phyloP scores from a whole-genome alignment of 805 yeast genomes.

The Zygotorulaspora sp. region DNA sequence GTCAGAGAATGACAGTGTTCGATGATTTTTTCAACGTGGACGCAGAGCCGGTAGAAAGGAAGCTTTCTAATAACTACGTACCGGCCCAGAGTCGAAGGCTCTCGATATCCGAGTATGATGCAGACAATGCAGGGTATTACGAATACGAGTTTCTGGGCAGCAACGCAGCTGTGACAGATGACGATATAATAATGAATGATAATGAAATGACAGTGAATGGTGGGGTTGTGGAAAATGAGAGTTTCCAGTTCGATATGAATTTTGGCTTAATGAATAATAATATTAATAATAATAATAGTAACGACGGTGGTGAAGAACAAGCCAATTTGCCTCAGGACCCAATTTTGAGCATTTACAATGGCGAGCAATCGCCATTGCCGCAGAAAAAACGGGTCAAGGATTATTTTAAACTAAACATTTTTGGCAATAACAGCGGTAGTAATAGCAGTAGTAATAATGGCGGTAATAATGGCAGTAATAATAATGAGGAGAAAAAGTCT shows the following conservation, averaged over 20 bases:
- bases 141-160: conserved; percentile 32
- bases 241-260: conserved; percentile 1
- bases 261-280: conserved; percentile 1
- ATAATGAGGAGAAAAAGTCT: conserved; percentile 22
- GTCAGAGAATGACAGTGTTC: conserved; percentile 8
- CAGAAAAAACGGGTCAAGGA: conserved; percentile 24
- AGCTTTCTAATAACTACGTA: not conserved
- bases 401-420: conserved; percentile 30
- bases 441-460: conserved; percentile 10
- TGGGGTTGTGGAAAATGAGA: conserved; percentile 5
- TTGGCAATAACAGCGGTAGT: conserved; percentile 13
- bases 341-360: conserved; percentile 7
- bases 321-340: conserved; percentile 7
- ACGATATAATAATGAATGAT: conserved; percentile 14
- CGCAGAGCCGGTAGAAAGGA: conserved; percentile 6
- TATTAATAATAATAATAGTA: conserved; percentile 3
- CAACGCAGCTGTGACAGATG: conserved; percentile 4
- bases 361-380: conserved; percentile 7
- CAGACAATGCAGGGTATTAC: conserved; percentile 28
- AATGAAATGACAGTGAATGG: conserved; percentile 12
- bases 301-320: conserved; percentile 1
- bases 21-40: conserved; percentile 13
- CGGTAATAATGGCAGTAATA: conserved; percentile 9
- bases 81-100: conserved; percentile 18
- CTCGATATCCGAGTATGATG: conserved; percentile 31